These are phyloP conservation scores for Spencermartinsiella europaea DNA, from an alignment of 805 yeast genomes.

Conservation along the genomic window DNA sequence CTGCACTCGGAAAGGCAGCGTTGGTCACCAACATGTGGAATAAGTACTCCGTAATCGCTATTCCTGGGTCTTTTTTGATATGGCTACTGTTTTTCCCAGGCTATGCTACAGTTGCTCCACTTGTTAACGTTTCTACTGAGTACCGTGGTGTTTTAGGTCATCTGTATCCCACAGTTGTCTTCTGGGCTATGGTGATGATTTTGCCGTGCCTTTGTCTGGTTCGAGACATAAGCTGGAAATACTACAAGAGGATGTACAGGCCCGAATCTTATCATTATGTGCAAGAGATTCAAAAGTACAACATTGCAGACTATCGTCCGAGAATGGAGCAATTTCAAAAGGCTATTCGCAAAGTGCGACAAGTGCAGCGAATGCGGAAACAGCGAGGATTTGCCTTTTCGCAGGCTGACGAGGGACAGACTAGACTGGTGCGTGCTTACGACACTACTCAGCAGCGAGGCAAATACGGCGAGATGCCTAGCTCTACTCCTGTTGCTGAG, in stretches of 20 bases:
- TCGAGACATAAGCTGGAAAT: slow-evolving; percentile 92
- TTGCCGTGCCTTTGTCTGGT: slow-evolving; percentile 72
- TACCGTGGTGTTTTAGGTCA: slow-evolving; percentile 74
- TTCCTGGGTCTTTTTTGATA: slow-evolving; percentile 84
- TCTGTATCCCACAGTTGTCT: slow-evolving; percentile 69
- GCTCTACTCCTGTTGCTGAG: background rate
- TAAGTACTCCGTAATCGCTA: slow-evolving; percentile 82
- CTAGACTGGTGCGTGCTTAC: slow-evolving; percentile 82
- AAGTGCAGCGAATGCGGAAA: slow-evolving; percentile 95
- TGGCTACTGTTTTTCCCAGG: slow-evolving; percentile 88
- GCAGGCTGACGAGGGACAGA: slow-evolving; percentile 93
- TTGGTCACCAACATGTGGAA: slow-evolving; percentile 92
- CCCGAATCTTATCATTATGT: slow-evolving; percentile 94
- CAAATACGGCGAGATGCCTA: slow-evolving; percentile 52
- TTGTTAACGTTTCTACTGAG: slow-evolving; percentile 73
- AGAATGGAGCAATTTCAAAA: slow-evolving; percentile 94
- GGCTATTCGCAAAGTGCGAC: slow-evolving; percentile 95
- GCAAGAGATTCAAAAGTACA: slow-evolving; percentile 94
- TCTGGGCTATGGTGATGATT: slow-evolving; percentile 78
- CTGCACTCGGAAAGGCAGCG: slow-evolving; percentile 94
- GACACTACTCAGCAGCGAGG: slow-evolving; percentile 88
- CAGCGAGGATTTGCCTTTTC: slow-evolving; percentile 99
- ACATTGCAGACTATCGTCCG: slow-evolving; percentile 91
- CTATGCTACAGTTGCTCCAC: slow-evolving; percentile 81
- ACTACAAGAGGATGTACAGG: slow-evolving; percentile 81